Evolutionary conservation across 345 rosid species (phyloP).

Genomic region (Excoecaria agallocha): DNA sequence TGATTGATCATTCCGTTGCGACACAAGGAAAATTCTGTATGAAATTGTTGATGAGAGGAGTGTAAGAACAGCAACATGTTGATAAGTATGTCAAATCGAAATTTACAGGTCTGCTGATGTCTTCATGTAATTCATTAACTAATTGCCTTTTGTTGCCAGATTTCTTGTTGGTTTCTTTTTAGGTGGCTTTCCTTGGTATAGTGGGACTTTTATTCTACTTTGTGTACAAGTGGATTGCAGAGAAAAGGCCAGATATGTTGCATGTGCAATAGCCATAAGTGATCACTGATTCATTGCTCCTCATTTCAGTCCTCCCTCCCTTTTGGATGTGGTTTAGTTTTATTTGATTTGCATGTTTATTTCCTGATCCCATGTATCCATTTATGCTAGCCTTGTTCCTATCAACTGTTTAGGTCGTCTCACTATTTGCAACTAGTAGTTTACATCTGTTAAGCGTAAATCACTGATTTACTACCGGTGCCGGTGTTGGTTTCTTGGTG

Average conservation of each 20-base stretch:
- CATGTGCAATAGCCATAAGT: constrained; percentile 78
- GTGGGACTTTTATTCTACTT: constrained; percentile 60
- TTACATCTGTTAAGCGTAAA: background rate
- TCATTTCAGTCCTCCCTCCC: background rate
- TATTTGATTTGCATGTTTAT: background rate
- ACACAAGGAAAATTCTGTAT: background rate
- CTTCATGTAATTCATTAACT: background rate
- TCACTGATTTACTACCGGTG: background rate
- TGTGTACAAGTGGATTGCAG: constrained; percentile 56
- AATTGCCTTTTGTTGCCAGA: constrained; percentile 36
- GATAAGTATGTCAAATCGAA: background rate
- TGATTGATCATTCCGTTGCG: background rate
- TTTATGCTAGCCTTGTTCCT: background rate
- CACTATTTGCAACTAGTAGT: background rate
- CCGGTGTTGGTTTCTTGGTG: too few relatives aligned
- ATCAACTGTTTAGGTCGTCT: background rate
- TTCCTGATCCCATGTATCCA: background rate
- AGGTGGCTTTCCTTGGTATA: constrained; percentile 85
- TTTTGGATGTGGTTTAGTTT: background rate
- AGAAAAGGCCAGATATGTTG: constrained; percentile 82
- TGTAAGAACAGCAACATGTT: background rate
- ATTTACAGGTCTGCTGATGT: background rate
- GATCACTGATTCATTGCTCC: background rate
- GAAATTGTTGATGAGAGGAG: background rate
- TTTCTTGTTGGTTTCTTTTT: constrained; percentile 75